A percentile compares a stretch with the other conserved stretches of the same genome.
phyloP scores from a whole-genome alignment of 345 rosid genomes.

The Lagerstroemia speciosa region DNA sequence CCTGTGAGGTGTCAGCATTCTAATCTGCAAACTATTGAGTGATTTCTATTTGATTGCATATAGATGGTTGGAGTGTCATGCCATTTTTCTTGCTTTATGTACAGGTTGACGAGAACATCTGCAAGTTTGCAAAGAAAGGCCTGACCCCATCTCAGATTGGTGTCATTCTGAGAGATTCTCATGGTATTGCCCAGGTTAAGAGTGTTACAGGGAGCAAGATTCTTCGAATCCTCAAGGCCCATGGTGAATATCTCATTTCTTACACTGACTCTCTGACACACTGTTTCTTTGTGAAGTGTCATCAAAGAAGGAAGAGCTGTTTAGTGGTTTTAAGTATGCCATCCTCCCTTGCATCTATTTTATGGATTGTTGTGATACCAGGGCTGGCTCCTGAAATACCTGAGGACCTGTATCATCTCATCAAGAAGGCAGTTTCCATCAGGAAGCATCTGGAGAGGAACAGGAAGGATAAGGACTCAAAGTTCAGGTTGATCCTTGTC shows the following conservation, averaged over 20 bases:
- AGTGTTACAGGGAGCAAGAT: not conserved
- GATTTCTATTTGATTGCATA: not conserved
- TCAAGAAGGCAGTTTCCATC: constrained; percentile 4
- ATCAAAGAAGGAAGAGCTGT: not conserved
- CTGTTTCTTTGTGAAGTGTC: not conserved
- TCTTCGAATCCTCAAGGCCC: not conserved
- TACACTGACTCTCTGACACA: not conserved
- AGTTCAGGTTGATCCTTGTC: constrained; percentile 3
- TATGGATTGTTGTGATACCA: not conserved
- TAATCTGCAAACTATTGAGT: not conserved
- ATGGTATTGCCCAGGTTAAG: constrained; percentile 1
- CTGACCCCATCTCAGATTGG: not conserved
- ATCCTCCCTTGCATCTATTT: not conserved
- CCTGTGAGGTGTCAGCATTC: not conserved
- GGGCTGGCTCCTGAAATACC: constrained; percentile 2
- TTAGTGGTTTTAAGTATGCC: not conserved
- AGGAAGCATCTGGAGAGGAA: constrained; percentile 3
- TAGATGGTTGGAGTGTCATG: not conserved
- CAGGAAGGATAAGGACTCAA: constrained; percentile 4
- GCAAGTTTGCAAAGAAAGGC: constrained; percentile 2
- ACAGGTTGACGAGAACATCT: constrained; percentile 1
- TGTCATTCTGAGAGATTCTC: constrained; percentile 4
- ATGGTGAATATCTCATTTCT: not conserved
- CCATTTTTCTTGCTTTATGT: not conserved
- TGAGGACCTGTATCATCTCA: constrained; percentile 1